A percentile compares a stretch with the other conserved stretches of the same genome.
Conservation (phyloP, 2,329 filamentous ascomycete genomes). For the Aspergillaceae sp. region DNA sequence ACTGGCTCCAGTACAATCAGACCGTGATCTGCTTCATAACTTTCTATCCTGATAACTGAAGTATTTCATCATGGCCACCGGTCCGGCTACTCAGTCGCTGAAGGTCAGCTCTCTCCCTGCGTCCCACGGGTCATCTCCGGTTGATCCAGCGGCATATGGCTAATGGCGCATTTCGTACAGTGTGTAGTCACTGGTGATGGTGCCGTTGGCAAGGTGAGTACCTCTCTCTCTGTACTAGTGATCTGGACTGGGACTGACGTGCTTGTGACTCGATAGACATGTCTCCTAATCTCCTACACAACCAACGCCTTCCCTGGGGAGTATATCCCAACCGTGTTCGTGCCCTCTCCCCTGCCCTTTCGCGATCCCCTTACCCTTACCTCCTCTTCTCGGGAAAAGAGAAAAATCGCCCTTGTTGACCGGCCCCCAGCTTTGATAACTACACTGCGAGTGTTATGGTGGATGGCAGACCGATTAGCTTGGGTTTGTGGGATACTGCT, state of each 20-base stretch:
- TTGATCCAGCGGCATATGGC: conserved; percentile 15
- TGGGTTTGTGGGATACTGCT: conserved; percentile 97
- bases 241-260: conserved; percentile 1
- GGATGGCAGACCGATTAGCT: conserved; percentile 92
- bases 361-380: conserved; percentile 1
- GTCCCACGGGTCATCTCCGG: conserved; percentile 4
- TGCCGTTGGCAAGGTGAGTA: conserved; percentile 90
- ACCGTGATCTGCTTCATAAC: neutral
- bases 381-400: conserved; percentile 2
- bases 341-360: conserved; percentile 14
- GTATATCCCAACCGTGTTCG: conserved; percentile 88
- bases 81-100: conserved; percentile 78
- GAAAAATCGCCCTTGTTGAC: conserved; percentile 9
- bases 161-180: conserved; percentile 45
- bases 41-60: neutral
- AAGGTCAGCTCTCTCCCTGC: conserved; percentile 54
- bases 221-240: conserved; percentile 4
- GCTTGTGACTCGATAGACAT: conserved; percentile 59
- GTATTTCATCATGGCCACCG: conserved; percentile 55
- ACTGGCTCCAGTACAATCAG: neutral
- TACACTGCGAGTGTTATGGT: conserved; percentile 99
- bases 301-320: conserved; percentile 99
- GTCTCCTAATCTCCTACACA: conserved; percentile 97
- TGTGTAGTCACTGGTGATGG: conserved; percentile 98
- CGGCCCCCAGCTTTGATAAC: conserved; percentile 72